Conservation (phyloP, 2,329 filamentous ascomycete species). For the Knufia fluminis region DNA sequence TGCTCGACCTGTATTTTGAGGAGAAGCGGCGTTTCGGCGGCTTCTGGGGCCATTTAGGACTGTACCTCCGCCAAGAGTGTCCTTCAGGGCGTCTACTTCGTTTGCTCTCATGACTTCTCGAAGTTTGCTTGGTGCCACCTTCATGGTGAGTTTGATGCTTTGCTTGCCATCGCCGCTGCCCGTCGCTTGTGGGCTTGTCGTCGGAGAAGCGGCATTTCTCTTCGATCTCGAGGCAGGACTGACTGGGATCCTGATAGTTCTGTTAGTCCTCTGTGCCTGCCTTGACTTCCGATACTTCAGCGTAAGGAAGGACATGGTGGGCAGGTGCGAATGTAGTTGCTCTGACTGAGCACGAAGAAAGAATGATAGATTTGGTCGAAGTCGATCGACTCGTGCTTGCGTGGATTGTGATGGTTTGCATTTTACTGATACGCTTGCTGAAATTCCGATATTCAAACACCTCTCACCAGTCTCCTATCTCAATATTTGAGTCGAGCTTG, state of each 20-base stretch:
- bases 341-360: not conserved
- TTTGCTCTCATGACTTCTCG: slow-evolving; percentile 36
- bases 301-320: slow-evolving; percentile 15
- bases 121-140: slow-evolving; percentile 41
- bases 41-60: slow-evolving; percentile 38
- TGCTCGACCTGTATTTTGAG: slow-evolving; percentile 27
- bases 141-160: slow-evolving; percentile 40
- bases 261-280: slow-evolving; percentile 12
- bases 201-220: slow-evolving; percentile 25
- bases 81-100: slow-evolving; percentile 25
- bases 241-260: slow-evolving; percentile 11
- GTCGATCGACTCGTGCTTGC: not conserved
- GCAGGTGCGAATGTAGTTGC: not conserved
- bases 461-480: too few relatives aligned
- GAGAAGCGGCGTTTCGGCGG: slow-evolving; percentile 27
- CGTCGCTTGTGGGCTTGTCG: slow-evolving; percentile 11
- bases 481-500: too few relatives aligned
- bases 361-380: not conserved
- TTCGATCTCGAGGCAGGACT: slow-evolving; percentile 27
- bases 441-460: too few relatives aligned
- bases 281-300: slow-evolving; percentile 10
- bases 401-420: too few relatives aligned
- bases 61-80: slow-evolving; percentile 38
- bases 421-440: too few relatives aligned
- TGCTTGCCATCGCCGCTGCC: slow-evolving; percentile 26